Evolutionary conservation across 2,329 filamentous ascomycete genomes (phyloP).

Genomic region (Xylariaceae sp.): DNA sequence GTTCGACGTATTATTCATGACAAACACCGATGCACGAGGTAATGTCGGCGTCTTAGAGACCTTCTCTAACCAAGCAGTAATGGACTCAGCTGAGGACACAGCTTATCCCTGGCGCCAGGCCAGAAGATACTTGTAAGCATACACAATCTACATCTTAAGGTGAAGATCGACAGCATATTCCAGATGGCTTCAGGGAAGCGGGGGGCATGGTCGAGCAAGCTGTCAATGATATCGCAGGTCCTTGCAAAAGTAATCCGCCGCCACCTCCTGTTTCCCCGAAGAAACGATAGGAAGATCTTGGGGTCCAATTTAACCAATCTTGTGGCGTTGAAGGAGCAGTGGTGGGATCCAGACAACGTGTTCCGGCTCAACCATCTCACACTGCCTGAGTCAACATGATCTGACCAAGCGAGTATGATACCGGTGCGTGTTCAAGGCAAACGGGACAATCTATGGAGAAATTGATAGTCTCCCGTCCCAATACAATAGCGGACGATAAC

Average conservation of each 20-base stretch:
- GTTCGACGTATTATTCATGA: background rate
- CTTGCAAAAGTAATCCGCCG: background rate
- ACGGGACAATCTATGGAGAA: no score
- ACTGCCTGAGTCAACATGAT: no score
- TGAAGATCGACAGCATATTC: background rate
- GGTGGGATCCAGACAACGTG: conserved; percentile 1
- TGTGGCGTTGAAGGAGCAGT: background rate
- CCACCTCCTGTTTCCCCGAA: background rate
- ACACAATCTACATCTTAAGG: background rate
- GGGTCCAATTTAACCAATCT: background rate
- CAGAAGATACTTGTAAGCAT: background rate
- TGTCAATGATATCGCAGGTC: background rate
- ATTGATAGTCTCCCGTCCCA: no score
- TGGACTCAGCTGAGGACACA: background rate
- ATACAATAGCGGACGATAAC: no score
- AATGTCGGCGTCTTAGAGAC: background rate
- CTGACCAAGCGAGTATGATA: no score
- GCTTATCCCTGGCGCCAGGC: conserved; percentile 2
- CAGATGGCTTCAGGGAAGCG: background rate
- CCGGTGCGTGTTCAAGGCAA: no score
- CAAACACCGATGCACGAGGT: background rate
- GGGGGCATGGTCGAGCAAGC: background rate
- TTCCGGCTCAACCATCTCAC: background rate
- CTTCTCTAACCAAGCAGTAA: background rate
- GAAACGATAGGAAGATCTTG: conserved; percentile 4